Evolutionary conservation across 257 asterid genomes (phyloP).

Genomic region (Solanum chiquidenum): DNA sequence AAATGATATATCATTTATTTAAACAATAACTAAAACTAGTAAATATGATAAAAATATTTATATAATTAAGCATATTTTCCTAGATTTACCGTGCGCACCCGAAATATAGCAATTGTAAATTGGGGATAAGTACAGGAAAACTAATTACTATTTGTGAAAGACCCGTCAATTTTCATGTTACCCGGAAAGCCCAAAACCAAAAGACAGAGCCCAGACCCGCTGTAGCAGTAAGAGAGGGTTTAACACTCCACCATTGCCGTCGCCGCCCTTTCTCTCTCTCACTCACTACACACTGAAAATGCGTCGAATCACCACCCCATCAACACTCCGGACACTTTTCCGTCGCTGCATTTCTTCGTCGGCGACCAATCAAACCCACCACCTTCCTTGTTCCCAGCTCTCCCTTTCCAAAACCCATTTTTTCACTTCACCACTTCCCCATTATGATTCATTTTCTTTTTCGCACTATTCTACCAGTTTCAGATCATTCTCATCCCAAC

Average conservation of each 20-base stretch:
- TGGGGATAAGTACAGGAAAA: too few species aligned
- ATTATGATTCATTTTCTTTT: background rate
- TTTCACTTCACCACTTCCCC: constrained; percentile 7
- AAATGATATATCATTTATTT: too few species aligned
- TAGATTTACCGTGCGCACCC: too few species aligned
- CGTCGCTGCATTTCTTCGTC: constrained; percentile 24
- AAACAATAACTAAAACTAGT: too few species aligned
- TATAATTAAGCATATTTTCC: too few species aligned
- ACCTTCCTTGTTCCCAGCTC: background rate
- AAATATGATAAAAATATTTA: too few species aligned
- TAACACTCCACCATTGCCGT: background rate
- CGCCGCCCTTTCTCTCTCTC: background rate
- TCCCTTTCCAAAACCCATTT: background rate
- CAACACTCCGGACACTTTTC: constrained; percentile 35
- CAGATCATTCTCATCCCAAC: constrained; percentile 34
- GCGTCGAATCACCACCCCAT: constrained; percentile 37
- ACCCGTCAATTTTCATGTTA: background rate
- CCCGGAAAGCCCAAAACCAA: background rate
- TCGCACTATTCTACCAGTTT: background rate
- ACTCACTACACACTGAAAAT: constrained; percentile 22
- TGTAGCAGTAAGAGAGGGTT: background rate
- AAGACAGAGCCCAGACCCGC: background rate
- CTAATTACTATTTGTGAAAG: background rate
- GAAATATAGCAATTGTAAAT: too few species aligned
- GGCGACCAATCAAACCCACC: constrained; percentile 8